Conservation (phyloP, 2,329 filamentous ascomycete species). For the Boeremia lycopersici region DNA sequence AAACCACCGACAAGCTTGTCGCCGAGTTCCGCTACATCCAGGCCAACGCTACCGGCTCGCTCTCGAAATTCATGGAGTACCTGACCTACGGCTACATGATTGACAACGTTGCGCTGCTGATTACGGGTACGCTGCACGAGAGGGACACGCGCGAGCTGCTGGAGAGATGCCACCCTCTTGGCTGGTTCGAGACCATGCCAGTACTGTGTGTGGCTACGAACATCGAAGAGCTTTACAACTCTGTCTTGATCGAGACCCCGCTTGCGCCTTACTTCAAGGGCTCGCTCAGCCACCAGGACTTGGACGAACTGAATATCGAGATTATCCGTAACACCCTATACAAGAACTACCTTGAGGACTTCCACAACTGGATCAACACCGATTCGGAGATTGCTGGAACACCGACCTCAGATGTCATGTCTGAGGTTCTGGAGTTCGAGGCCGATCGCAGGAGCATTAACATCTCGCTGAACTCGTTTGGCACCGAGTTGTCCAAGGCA, state of each 20-base stretch:
- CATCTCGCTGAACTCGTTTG: slow-evolving; percentile 98
- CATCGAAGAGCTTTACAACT: slow-evolving; percentile 98
- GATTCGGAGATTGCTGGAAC: slow-evolving; percentile 85
- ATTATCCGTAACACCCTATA: slow-evolving; percentile 98
- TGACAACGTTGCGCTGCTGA: slow-evolving; percentile 96
- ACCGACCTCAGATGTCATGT: slow-evolving; percentile 93
- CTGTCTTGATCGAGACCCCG: slow-evolving; percentile 94
- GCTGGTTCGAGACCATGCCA: slow-evolving; percentile 99
- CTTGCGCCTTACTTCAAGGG: slow-evolving; percentile 97
- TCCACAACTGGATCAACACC: slow-evolving; percentile 91
- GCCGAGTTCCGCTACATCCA: slow-evolving; percentile 96
- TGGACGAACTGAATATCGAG: slow-evolving; percentile 99
- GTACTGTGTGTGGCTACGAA: slow-evolving; percentile 97
- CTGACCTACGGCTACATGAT: slow-evolving; percentile 99
- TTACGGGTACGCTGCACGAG: slow-evolving; percentile 97
- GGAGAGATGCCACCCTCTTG: slow-evolving; percentile 93
- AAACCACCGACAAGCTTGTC: slow-evolving; percentile 97
- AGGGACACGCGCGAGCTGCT: slow-evolving; percentile 94
- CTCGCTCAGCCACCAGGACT: slow-evolving; percentile 90
- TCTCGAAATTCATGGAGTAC: slow-evolving; percentile 97
- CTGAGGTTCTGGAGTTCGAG: slow-evolving; percentile 94
- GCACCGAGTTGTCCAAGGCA: slow-evolving; percentile 90
- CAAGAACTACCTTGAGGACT: slow-evolving; percentile 99
- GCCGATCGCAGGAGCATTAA: slow-evolving; percentile 97
- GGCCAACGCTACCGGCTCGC: slow-evolving; percentile 87